Percentiles rank a stretch among this genome's conserved stretches.
Evolutionary conservation across 768 basidiomycete species (phyloP).

Genomic region (Galerina marginata): DNA sequence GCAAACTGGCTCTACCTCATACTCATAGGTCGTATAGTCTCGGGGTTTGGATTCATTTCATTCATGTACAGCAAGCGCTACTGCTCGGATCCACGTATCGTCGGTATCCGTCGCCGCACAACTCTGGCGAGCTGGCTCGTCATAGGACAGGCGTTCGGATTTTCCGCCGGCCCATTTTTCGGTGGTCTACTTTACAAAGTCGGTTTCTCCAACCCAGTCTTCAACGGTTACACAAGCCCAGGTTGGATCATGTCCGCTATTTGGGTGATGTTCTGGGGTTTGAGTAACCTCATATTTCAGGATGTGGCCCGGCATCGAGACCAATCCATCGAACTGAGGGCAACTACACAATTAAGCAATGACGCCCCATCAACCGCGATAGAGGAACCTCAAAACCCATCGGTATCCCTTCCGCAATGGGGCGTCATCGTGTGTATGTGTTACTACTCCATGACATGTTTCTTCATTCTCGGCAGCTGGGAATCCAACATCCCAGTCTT

Average conservation of each 20-base stretch:
- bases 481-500: conserved; percentile 73
- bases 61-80: conserved; percentile 76
- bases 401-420: conserved; percentile 38
- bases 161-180: conserved; percentile 66
- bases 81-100: conserved; percentile 72
- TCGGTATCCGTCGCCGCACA: conserved; percentile 66
- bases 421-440: conserved; percentile 68
- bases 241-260: conserved; percentile 65
- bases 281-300: conserved; percentile 40
- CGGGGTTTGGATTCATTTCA: conserved; percentile 62
- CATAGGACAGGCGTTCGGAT: conserved; percentile 64
- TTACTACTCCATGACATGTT: conserved; percentile 72
- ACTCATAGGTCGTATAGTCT: conserved; percentile 71
- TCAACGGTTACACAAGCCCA: conserved; percentile 73
- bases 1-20: conserved; percentile 69
- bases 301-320: conserved; percentile 36
- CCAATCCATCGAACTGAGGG: conserved; percentile 44
- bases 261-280: conserved; percentile 58
- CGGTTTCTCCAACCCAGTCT: conserved; percentile 58
- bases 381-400: conserved; percentile 1
- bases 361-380: conserved; percentile 1
- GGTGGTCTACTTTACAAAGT: conserved; percentile 67
- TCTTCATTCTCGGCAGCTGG: conserved; percentile 74
- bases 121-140: conserved; percentile 68
- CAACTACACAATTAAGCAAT: conserved; percentile 34